These are phyloP conservation scores for Isochrysis galbana DNA, from an alignment of 78 protist species.

Conservation along the genomic window DNA sequence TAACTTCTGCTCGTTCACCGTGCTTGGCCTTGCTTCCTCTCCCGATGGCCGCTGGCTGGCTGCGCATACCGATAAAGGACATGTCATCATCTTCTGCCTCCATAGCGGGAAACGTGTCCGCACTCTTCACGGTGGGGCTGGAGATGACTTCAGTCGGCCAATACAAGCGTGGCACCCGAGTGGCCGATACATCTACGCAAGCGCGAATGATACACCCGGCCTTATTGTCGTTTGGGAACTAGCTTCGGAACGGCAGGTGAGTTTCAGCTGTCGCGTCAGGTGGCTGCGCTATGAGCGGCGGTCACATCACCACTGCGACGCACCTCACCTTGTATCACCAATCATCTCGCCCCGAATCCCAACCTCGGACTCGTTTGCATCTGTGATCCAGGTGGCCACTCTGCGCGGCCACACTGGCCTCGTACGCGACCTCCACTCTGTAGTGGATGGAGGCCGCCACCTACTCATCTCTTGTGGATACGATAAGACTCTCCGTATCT, in stretches of 20 bases:
- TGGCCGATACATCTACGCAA: background rate
- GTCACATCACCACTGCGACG: too few relatives aligned
- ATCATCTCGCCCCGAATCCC: too few relatives aligned
- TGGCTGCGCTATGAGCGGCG: too few relatives aligned
- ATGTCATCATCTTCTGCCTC: background rate
- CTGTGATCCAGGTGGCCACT: too few relatives aligned
- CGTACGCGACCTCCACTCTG: background rate
- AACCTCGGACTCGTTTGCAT: too few relatives aligned
- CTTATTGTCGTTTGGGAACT: background rate
- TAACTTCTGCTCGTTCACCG: background rate
- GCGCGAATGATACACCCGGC: background rate
- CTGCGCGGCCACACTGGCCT: background rate
- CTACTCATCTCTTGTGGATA: background rate
- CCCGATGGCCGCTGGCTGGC: background rate
- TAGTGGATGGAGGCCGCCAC: background rate
- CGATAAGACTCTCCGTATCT: background rate
- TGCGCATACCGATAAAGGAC: background rate
- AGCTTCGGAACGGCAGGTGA: background rate
- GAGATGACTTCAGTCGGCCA: background rate
- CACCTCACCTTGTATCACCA: too few relatives aligned
- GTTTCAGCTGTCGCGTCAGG: too few relatives aligned
- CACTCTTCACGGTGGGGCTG: background rate
- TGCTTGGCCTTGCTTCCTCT: background rate
- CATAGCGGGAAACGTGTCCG: background rate
- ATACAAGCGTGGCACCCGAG: background rate